Conservation (phyloP, 2,329 filamentous ascomycete species). For the Fusarium coicis region DNA sequence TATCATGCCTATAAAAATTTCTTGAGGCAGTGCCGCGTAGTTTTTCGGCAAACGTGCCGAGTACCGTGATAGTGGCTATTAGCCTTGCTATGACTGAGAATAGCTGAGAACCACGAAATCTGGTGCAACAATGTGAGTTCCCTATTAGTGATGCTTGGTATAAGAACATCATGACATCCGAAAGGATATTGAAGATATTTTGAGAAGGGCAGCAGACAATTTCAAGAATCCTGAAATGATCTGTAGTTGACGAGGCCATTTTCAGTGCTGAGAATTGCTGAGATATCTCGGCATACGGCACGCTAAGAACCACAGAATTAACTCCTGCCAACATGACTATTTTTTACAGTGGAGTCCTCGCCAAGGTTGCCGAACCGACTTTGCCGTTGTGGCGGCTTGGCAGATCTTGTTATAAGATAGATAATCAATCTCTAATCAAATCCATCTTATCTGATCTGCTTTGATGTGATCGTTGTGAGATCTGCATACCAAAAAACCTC, state of each 20-base stretch:
- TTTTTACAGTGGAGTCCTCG: not conserved
- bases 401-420: constrained; percentile 3
- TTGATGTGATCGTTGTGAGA: not conserved
- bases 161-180: not conserved
- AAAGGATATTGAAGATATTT: not conserved
- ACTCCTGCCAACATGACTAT: not conserved
- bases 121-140: no score
- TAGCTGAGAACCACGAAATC: not conserved
- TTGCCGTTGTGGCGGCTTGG: not conserved
- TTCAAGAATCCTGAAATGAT: rapidly evolving
- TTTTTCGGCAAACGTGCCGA: constrained; percentile 2
- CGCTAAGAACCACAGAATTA: not conserved
- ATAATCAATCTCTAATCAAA: not conserved
- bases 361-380: not conserved
- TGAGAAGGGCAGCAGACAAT: rapidly evolving
- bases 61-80: not conserved
- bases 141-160: rapidly evolving
- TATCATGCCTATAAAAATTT: not conserved
- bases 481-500: not conserved
- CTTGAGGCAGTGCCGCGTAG: not conserved
- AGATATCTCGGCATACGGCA: not conserved
- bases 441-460: not conserved
- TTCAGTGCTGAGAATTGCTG: not conserved
- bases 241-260: rapidly evolving
- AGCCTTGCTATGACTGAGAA: not conserved